Evolutionary conservation across 2,329 filamentous ascomycete genomes (phyloP).

Genomic region (Niveomyces coronatus): DNA sequence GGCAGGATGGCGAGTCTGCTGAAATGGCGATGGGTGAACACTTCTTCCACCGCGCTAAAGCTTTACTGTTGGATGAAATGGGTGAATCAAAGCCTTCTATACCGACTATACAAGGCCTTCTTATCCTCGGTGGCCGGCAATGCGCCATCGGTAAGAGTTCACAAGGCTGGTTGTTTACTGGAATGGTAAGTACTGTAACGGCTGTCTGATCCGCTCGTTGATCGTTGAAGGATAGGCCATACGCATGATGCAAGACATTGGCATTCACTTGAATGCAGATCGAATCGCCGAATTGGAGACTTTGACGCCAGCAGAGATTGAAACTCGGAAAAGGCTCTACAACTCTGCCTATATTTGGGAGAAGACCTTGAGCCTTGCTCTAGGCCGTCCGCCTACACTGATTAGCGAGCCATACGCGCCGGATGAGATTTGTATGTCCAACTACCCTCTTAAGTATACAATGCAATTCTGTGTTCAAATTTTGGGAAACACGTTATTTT

Average conservation of each 20-base stretch:
- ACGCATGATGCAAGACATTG: slow-evolving; percentile 12
- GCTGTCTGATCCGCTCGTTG: no score
- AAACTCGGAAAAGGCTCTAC: slow-evolving; percentile 14
- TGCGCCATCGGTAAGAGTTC: slow-evolving; percentile 14
- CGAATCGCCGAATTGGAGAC: not conserved
- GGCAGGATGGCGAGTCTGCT: not conserved
- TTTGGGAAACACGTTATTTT: no score
- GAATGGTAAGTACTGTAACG: slow-evolving; percentile 15
- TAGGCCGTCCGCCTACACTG: slow-evolving; percentile 12
- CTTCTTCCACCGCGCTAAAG: not conserved
- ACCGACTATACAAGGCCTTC: slow-evolving; percentile 12
- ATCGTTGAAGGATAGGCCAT: no score
- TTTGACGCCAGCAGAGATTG: slow-evolving; percentile 14
- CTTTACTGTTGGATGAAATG: slow-evolving; percentile 9
- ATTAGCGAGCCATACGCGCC: slow-evolving; percentile 9
- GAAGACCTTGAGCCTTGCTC: slow-evolving; percentile 14
- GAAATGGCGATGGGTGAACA: not conserved
- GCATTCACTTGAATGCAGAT: not conserved
- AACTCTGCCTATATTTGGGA: slow-evolving; percentile 16
- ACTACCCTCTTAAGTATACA: no score
- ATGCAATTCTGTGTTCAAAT: no score
- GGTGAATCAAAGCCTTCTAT: slow-evolving; percentile 6
- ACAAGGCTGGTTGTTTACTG: slow-evolving; percentile 15
- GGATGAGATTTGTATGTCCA: slow-evolving; percentile 11
- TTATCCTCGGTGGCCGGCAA: slow-evolving; percentile 14